phyloP scores from a whole-genome alignment of 2,329 filamentous ascomycete species.

The Chaetomiaceae sp. region DNA sequence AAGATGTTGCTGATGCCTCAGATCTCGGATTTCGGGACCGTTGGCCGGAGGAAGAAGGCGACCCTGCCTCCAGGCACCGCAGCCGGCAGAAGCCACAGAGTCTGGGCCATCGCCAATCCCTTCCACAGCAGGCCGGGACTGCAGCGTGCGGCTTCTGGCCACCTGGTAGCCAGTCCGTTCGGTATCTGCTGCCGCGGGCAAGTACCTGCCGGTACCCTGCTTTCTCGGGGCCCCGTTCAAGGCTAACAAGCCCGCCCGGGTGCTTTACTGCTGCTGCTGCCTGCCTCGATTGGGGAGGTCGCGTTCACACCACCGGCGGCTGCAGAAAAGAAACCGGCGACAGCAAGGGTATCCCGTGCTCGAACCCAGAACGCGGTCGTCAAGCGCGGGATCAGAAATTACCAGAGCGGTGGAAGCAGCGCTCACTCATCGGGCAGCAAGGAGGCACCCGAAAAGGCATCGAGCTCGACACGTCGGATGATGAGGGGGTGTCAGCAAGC shows the following conservation, averaged over 20 bases:
- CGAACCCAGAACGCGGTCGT: background rate
- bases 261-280: background rate
- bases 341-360: conserved; percentile 17
- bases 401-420: background rate
- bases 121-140: background rate
- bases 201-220: conserved; percentile 19
- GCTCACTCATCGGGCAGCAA: conserved; percentile 22
- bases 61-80: background rate
- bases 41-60: background rate
- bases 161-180: background rate
- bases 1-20: background rate
- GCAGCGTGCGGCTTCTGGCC: conserved; percentile 1
- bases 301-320: conserved; percentile 11
- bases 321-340: conserved; percentile 11
- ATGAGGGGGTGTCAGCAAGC: background rate
- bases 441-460: conserved; percentile 11
- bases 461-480: conserved; percentile 11
- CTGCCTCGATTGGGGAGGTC: conserved; percentile 14
- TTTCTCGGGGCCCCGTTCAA: conserved; percentile 6
- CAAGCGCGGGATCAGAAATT: conserved; percentile 13
- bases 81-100: background rate
- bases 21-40: background rate
- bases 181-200: conserved; percentile 15
- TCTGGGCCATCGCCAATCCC: background rate
- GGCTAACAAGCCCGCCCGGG: background rate